These are phyloP conservation scores for Bertia moriformis DNA, from an alignment of 2,329 filamentous ascomycete genomes.

Conservation along the genomic window DNA sequence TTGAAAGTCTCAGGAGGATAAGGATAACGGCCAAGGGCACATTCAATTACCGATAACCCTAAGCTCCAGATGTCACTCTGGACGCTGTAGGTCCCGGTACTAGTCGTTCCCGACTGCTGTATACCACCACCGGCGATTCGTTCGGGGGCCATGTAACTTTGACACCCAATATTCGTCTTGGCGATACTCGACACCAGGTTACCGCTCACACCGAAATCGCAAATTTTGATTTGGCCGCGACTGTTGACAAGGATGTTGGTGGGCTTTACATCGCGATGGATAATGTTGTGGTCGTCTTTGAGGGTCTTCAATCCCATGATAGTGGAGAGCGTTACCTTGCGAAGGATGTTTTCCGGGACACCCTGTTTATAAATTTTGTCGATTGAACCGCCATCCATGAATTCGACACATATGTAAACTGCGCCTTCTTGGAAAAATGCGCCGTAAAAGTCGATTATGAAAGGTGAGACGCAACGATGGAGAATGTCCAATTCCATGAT, in stretches of 20 bases:
- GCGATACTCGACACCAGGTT: slow-evolving; percentile 95
- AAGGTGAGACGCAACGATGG: slow-evolving; percentile 85
- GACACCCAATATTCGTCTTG: slow-evolving; percentile 96
- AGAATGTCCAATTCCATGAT: slow-evolving; percentile 95
- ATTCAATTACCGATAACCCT: slow-evolving; percentile 88
- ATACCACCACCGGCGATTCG: slow-evolving; percentile 78
- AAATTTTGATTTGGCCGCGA: slow-evolving; percentile 86
- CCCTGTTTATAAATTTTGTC: slow-evolving; percentile 89
- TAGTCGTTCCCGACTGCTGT: slow-evolving; percentile 51
- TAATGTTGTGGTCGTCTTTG: slow-evolving; percentile 98
- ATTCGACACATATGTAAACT: slow-evolving; percentile 98
- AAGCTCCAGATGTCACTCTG: slow-evolving; percentile 97
- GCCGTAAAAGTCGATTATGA: slow-evolving; percentile 97
- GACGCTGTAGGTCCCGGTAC: slow-evolving; percentile 83
- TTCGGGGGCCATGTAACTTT: slow-evolving; percentile 98
- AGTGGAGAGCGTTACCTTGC: slow-evolving; percentile 81
- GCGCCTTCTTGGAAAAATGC: slow-evolving; percentile 98
- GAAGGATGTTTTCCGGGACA: slow-evolving; percentile 73
- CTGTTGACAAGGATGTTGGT: slow-evolving; percentile 96
- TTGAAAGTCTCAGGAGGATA: slow-evolving; percentile 96
- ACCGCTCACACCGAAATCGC: slow-evolving; percentile 92
- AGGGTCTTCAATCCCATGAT: slow-evolving; percentile 81
- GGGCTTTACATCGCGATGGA: slow-evolving; percentile 94
- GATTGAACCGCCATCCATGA: slow-evolving; percentile 96
- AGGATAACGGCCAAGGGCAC: slow-evolving; percentile 83